phyloP scores from a whole-genome alignment of 2,329 filamentous ascomycete genomes.

The Trichoderma arundinaceum region DNA sequence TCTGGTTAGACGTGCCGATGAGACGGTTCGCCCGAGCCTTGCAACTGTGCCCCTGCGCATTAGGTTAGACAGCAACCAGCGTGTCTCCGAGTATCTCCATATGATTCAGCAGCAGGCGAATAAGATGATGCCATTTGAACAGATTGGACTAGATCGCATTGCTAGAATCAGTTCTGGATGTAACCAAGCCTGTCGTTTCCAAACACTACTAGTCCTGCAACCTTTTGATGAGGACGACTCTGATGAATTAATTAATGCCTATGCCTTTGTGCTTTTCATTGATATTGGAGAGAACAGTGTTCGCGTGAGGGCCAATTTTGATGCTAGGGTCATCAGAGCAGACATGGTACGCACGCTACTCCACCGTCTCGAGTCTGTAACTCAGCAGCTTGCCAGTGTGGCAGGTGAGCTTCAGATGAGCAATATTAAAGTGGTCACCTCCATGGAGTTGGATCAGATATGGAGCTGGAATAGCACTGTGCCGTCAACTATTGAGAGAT shows the following conservation, averaged over 20 bases:
- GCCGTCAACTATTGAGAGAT: conserved; percentile 29
- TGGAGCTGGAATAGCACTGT: conserved; percentile 35
- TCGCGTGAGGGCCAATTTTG: background rate
- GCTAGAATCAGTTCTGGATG: conserved; percentile 12
- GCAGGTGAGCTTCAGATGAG: background rate
- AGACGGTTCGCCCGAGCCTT: conserved; percentile 42
- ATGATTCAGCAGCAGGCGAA: conserved; percentile 33
- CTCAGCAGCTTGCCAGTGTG: too few species aligned
- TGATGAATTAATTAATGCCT: background rate
- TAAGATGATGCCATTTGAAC: conserved; percentile 33
- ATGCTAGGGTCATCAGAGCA: background rate
- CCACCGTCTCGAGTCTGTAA: too few species aligned
- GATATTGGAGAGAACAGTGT: background rate
- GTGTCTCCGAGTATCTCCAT: conserved; percentile 28
- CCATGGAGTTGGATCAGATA: conserved; percentile 14
- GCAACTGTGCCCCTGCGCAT: conserved; percentile 51
- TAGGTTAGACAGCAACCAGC: conserved; percentile 41
- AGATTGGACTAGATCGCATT: conserved; percentile 35
- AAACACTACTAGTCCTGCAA: conserved; percentile 41
- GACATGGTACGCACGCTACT: too few species aligned
- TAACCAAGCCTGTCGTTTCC: conserved; percentile 37
- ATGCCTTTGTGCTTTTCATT: conserved; percentile 1
- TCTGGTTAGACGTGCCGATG: conserved; percentile 33
- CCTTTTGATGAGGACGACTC: conserved; percentile 21
- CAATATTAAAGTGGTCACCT: background rate